Conservation (phyloP, 768 basidiomycete species). For the Pleurotus pulmonarius region DNA sequence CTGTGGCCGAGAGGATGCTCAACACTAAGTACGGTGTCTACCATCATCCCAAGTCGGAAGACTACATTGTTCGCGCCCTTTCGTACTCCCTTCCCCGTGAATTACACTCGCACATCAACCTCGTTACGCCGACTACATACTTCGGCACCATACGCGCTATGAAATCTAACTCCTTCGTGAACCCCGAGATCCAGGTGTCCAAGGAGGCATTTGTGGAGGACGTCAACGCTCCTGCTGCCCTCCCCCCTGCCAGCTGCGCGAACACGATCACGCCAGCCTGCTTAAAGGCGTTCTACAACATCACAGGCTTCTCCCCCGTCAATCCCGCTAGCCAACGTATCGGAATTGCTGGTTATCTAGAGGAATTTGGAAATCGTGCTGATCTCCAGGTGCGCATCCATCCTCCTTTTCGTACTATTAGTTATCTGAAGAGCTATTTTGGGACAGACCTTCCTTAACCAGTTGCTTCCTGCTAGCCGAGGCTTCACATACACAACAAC, state of each 20-base stretch:
- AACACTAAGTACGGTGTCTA: conserved; percentile 36
- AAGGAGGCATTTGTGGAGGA: neutral
- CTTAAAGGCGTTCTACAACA: conserved; percentile 37
- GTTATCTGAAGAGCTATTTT: neutral
- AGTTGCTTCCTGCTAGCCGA: conserved; percentile 28
- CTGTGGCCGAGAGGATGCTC: conserved; percentile 63
- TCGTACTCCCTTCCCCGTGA: conserved; percentile 58
- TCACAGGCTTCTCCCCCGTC: conserved; percentile 25
- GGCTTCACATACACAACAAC: conserved; percentile 28
- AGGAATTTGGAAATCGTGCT: conserved; percentile 37
- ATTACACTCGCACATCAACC: conserved; percentile 57
- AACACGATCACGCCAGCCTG: conserved; percentile 38
- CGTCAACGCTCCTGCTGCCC: conserved; percentile 8
- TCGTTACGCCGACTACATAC: conserved; percentile 68
- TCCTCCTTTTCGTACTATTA: neutral
- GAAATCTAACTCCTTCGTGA: conserved; percentile 29
- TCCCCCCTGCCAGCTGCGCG: conserved; percentile 31
- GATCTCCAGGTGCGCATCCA: conserved; percentile 29
- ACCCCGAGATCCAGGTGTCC: conserved; percentile 27
- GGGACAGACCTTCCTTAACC: conserved; percentile 29
- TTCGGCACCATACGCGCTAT: conserved; percentile 41
- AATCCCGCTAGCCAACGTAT: conserved; percentile 29
- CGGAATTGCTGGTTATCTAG: conserved; percentile 39
- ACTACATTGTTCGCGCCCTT: conserved; percentile 54
- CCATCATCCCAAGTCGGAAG: conserved; percentile 14